Base-by-base conservation (phyloP, 106 monocot genomes). In the Dioscorea zingiberensis region DNA sequence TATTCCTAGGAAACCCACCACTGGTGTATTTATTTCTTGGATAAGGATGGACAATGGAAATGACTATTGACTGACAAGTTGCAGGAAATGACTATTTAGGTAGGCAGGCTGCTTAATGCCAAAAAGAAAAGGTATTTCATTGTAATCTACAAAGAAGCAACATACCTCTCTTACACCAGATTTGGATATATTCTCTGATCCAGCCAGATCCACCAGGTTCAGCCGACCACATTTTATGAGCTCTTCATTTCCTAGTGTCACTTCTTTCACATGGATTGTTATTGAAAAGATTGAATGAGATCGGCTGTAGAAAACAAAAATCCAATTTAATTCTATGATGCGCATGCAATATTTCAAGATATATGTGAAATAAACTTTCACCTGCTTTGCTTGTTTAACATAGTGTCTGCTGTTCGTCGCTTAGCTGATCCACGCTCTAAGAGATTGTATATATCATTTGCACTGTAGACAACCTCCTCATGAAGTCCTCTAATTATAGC, bases 301-400 rank as follows among this genome's bases (percentile, higher is more conserved):
- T 27, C 89, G 85, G 28, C 89, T 89, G 85, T 69, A 79, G 14
- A 24, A 55, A 54, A 69, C 9, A 38, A n/a, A 68, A 16, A 72
- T 76, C 24, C 15, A 18, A 32, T 26, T 25, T 65, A 27, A 61
- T 44, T 58, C 21, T 49, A 56, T 25, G 27, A 69, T 61, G 23
- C 16, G 13, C 27, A 27, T 1, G 14, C 22, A 19, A 70, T 48
- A 27, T 59, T 72, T 67, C 21, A 4, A 22, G 25, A 38, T 2
- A 38, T 38, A 38, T 8, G 38, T 38, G 38, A 38, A 38, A 38
- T 38, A 38, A 38, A 38, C 38, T 38, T 15, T 18, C 60, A 84
- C 83, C 90, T 91, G 83, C 86, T 91, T 49, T 87, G 86, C 71
- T 84, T 91, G 71, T 91, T 91, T 48, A 87, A 29, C 26, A 80